phyloP scores from a whole-genome alignment of 176 grass and related monocot genomes.

The Bonia amplexicaulis region DNA sequence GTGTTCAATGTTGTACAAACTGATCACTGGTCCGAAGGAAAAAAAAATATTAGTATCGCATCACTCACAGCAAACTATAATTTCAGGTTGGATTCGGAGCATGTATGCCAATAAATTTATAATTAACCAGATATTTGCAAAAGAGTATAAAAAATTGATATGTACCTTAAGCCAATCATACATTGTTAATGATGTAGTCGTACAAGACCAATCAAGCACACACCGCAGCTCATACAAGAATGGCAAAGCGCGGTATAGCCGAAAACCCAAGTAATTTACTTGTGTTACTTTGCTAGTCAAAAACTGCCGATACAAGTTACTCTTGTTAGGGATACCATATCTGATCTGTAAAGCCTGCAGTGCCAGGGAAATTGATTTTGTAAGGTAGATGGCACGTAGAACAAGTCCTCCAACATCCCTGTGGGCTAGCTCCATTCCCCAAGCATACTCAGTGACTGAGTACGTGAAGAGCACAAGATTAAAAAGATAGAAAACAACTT shows the following conservation, averaged over 20 bases:
- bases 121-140: not conserved
- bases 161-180: conserved; percentile 99
- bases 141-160: not conserved
- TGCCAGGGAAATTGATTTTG: conserved; percentile 85
- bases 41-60: not conserved
- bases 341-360: conserved; percentile 90
- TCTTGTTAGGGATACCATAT: conserved; percentile 90
- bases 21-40: not conserved
- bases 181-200: conserved; percentile 95
- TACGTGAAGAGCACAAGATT: conserved; percentile 93
- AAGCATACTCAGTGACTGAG: conserved; percentile 93
- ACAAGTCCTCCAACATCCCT: conserved; percentile 72
- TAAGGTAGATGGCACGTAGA: conserved; percentile 89
- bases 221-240: conserved; percentile 97
- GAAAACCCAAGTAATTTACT: conserved; percentile 87
- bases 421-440: conserved; percentile 78
- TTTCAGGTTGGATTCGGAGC: not conserved
- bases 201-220: conserved; percentile 98
- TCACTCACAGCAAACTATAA: not conserved
- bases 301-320: conserved; percentile 95
- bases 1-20: not conserved
- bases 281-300: conserved; percentile 95
- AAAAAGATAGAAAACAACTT: conserved; percentile 97
- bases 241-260: conserved; percentile 83
- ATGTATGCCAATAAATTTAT: not conserved